Evolutionary conservation across 2,329 filamentous ascomycete genomes (phyloP).

Genomic region (Chaetomium olivaceum): DNA sequence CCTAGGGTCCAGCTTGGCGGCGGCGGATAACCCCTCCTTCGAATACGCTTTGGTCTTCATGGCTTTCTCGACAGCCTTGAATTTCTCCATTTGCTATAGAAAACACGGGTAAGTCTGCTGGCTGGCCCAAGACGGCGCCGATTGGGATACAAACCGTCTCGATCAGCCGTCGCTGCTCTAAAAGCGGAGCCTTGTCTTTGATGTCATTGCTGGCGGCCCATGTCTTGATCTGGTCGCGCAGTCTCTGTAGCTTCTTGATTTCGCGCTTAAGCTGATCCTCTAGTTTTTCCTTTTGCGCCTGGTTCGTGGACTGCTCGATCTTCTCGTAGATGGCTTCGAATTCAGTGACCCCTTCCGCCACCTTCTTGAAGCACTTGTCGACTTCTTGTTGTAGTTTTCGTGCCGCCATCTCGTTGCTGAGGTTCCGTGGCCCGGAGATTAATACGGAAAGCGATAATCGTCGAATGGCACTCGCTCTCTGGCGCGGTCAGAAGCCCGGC

Average conservation of each 20-base stretch:
- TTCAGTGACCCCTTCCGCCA: constrained; percentile 84
- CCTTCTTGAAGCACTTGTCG: constrained; percentile 99
- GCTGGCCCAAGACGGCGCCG: constrained; percentile 6
- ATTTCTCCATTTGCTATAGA: constrained; percentile 92
- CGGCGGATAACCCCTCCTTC: constrained; percentile 91
- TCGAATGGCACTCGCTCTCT: constrained; percentile 11
- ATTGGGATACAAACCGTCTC: constrained; percentile 72
- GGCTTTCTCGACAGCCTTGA: constrained; percentile 99
- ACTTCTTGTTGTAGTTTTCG: constrained; percentile 97
- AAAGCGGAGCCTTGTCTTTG: constrained; percentile 95
- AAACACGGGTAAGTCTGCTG: constrained; percentile 29
- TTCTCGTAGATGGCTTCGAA: constrained; percentile 98
- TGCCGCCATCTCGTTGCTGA: constrained; percentile 72
- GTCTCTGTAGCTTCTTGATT: constrained; percentile 98
- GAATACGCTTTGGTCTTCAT: constrained; percentile 99
- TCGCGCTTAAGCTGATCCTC: constrained; percentile 98
- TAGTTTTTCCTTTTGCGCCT: constrained; percentile 95
- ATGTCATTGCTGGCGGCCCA: constrained; percentile 98
- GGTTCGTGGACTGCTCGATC: constrained; percentile 88
- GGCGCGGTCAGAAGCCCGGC: not conserved
- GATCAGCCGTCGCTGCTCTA: constrained; percentile 93
- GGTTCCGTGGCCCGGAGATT: constrained; percentile 11
- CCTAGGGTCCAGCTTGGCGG: constrained; percentile 92
- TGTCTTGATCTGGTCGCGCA: constrained; percentile 98
- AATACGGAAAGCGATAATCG: constrained; percentile 15